Evolutionary conservation across 2,329 filamentous ascomycete species (phyloP).

Genomic region (Fusarium longipes): DNA sequence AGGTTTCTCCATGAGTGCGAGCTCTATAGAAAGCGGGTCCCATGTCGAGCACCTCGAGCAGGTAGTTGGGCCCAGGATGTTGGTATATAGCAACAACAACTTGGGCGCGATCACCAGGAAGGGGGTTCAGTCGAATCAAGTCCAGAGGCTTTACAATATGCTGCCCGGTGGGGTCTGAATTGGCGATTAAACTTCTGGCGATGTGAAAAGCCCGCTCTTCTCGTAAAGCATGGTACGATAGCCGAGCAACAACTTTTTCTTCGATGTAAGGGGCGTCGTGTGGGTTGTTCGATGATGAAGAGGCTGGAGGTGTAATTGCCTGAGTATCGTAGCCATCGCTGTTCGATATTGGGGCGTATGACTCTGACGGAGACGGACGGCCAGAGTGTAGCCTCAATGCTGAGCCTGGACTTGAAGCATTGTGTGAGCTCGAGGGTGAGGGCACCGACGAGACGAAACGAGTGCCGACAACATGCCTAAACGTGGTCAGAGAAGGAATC

Average conservation of each 20-base stretch:
- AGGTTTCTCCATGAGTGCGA: conserved; percentile 63
- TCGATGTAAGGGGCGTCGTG: conserved; percentile 66
- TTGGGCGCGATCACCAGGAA: conserved; percentile 75
- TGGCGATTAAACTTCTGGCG: conserved; percentile 75
- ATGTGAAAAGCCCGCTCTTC: conserved; percentile 91
- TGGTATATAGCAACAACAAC: conserved; percentile 86
- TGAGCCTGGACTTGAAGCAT: conserved; percentile 58
- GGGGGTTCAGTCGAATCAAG: conserved; percentile 75
- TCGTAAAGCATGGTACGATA: conserved; percentile 84
- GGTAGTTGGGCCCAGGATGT: conserved; percentile 77
- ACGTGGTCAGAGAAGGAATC: conserved; percentile 27
- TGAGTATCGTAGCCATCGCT: conserved; percentile 52
- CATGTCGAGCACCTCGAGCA: conserved; percentile 77
- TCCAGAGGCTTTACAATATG: conserved; percentile 87
- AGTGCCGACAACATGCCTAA: conserved; percentile 74
- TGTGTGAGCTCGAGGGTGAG: conserved; percentile 59
- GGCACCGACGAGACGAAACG: conserved; percentile 65
- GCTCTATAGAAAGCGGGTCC: conserved; percentile 78
- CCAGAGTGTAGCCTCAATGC: conserved; percentile 56
- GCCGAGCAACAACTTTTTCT: conserved; percentile 79
- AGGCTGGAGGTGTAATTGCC: conserved; percentile 51
- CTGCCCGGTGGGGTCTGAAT: conserved; percentile 76
- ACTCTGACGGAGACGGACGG: conserved; percentile 58
- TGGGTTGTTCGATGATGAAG: conserved; percentile 50
- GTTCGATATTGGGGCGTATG: conserved; percentile 50